phyloP scores from a whole-genome alignment of 176 grass and related monocot genomes.

The Guadua angustifolia region DNA sequence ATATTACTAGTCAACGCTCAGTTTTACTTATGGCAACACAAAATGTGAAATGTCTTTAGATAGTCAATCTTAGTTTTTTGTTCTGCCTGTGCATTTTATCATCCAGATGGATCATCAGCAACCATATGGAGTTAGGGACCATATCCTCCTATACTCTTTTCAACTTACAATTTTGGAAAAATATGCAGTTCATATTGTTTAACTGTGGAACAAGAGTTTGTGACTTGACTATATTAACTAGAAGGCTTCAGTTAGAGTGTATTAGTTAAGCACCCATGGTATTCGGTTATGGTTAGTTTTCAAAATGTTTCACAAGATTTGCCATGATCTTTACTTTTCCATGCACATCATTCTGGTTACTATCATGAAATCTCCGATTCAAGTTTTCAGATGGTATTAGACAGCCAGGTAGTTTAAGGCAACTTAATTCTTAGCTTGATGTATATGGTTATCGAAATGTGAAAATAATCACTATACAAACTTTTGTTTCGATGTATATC shows the following conservation, averaged over 20 bases:
- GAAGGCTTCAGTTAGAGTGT: not conserved
- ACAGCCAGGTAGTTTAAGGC: not conserved
- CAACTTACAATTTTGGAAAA: not conserved
- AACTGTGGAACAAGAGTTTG: not conserved
- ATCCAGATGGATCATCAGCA: constrained; percentile 16
- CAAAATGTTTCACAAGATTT: not conserved
- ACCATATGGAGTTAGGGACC: not conserved
- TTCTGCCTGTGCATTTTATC: constrained; percentile 6
- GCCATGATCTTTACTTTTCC: not conserved
- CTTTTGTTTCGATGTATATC: not conserved
- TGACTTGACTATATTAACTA: constrained; percentile 6
- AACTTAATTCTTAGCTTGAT: not conserved
- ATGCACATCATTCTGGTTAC: not conserved
- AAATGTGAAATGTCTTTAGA: not conserved
- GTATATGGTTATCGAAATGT: not conserved
- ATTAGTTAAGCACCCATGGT: not conserved
- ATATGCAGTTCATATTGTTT: not conserved
- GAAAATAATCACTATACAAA: not conserved
- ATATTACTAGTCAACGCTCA: not conserved
- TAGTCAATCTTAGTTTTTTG: not conserved
- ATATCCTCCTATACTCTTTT: not conserved
- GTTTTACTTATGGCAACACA: constrained; percentile 2
- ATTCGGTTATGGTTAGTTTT: not conserved
- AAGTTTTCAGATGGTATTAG: not conserved
- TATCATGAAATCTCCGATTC: not conserved